Evolutionary conservation across 2,329 filamentous ascomycete genomes (phyloP), one percentile per base, ranked within the genome.

Genomic region (Phialemoniopsis sp.): DNA sequence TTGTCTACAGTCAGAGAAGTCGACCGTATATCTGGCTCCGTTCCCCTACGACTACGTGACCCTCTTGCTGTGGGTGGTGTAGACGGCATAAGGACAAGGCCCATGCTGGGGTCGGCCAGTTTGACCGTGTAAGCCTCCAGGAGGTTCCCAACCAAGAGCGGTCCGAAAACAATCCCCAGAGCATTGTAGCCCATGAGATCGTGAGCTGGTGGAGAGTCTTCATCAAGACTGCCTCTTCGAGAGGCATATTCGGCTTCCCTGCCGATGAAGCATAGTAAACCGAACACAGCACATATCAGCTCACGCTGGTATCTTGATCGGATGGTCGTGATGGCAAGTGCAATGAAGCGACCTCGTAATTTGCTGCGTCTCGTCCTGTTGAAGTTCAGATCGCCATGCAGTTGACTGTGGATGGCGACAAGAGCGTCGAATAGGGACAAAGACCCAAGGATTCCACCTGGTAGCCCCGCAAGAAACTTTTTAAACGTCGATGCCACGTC

Each of bases 401-500:
- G 57, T 41, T 80, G 74, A 14, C 67, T 73, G 42, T 80, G 69
- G 13, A 85, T 78, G 10, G 74, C 73, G 9, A 83, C 71, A 12
- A 87, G 54, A 0, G 77, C 72, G 44, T 85, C 78, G 39, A 85
- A 83, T 1, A 85, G 55, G 2, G 67, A 56, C 13, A 83, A 51
- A 1, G 78, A 81, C 4, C 82, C 82, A 1, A 87, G 61, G 31
- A 87, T 79, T 0, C 82, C 82, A 0, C 81, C 81, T 0, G 81
- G 80, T 1, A 87, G 55, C 1, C 76, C 75, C 0, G 72, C 69
- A 1, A 87, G 62, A n/a, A 87, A 65, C 12, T 70, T 73, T 50
- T 86, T 86, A 58, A 87, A 85, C 1, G 77, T 70, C 3, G 79
- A 81, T 3, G 81, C 81, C 21, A 86, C 74, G 57, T 86, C 82